Evolutionary conservation across 2,329 filamentous ascomycete species (phyloP).

Genomic region (Akanthomyces lecanii): DNA sequence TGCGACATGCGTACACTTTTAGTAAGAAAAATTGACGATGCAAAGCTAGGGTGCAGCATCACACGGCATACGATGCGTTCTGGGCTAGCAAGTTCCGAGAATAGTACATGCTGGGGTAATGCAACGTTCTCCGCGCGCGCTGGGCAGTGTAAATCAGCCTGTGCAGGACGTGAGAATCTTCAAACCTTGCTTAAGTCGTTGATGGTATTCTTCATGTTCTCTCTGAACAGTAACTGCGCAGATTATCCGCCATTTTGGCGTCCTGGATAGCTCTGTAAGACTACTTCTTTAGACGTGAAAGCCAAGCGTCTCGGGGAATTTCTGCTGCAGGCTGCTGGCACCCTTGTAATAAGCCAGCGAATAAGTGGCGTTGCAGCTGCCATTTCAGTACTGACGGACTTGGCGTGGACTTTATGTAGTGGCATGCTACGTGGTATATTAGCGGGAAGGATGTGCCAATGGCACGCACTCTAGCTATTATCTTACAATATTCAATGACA

Average conservation of each 20-base stretch:
- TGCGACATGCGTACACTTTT: background rate
- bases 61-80: background rate
- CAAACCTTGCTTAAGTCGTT: too few species aligned
- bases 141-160: background rate
- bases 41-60: background rate
- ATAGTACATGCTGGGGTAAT: background rate
- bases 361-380: background rate
- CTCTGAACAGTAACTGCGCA: too few species aligned
- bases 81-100: background rate
- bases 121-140: background rate
- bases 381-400: background rate
- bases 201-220: too few species aligned
- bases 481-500: background rate
- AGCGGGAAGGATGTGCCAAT: background rate
- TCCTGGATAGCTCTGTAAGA: too few species aligned
- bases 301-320: background rate
- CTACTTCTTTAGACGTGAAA: too few species aligned
- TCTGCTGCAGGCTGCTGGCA: background rate
- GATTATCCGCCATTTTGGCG: too few species aligned
- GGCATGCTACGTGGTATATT: background rate
- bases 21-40: constrained; percentile 4
- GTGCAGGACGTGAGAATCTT: too few species aligned
- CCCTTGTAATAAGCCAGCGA: background rate
- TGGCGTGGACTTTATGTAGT: background rate
- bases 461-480: background rate